Evolutionary conservation across 768 basidiomycete genomes (phyloP).

Genomic region (Podaxis sp.): DNA sequence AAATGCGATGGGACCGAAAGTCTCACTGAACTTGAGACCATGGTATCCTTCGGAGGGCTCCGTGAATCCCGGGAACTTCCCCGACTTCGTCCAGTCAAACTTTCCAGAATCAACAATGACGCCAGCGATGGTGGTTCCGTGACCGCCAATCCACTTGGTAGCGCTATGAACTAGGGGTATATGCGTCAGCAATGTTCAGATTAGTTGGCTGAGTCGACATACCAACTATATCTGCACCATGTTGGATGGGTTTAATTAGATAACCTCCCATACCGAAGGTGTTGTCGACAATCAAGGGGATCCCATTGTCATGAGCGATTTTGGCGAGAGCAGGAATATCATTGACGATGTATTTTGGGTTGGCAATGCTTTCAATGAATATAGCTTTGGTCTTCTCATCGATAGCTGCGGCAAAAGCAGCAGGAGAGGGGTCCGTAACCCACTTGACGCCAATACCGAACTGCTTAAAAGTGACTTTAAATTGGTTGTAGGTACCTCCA

Average conservation of each 20-base stretch:
- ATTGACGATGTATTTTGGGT: slow-evolving; percentile 71
- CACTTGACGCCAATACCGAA: slow-evolving; percentile 68
- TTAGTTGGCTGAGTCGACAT: slow-evolving; percentile 18
- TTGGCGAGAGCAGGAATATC: slow-evolving; percentile 70
- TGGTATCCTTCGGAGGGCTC: slow-evolving; percentile 77
- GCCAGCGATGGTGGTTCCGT: slow-evolving; percentile 79
- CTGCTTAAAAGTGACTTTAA: slow-evolving; percentile 72
- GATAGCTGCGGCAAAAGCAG: slow-evolving; percentile 63
- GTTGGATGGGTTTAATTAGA: slow-evolving; percentile 65
- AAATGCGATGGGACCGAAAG: slow-evolving; percentile 65
- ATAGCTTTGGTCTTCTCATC: slow-evolving; percentile 78
- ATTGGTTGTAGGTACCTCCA: slow-evolving; percentile 75
- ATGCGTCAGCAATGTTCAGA: background rate
- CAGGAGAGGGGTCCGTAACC: slow-evolving; percentile 54
- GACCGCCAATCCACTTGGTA: slow-evolving; percentile 85
- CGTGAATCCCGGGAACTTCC: slow-evolving; percentile 74
- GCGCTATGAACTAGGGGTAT: slow-evolving; percentile 59
- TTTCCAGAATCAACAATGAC: slow-evolving; percentile 72
- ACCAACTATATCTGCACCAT: slow-evolving; percentile 78
- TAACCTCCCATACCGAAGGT: slow-evolving; percentile 81
- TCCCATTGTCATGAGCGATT: slow-evolving; percentile 70
- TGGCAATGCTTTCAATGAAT: slow-evolving; percentile 77
- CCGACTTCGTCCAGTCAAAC: slow-evolving; percentile 71
- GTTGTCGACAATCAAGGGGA: slow-evolving; percentile 82
- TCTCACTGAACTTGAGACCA: slow-evolving; percentile 64